These are phyloP conservation scores for Emmonsiellopsis sp. DNA, from an alignment of 2,329 filamentous ascomycete species.

Conservation along the genomic window DNA sequence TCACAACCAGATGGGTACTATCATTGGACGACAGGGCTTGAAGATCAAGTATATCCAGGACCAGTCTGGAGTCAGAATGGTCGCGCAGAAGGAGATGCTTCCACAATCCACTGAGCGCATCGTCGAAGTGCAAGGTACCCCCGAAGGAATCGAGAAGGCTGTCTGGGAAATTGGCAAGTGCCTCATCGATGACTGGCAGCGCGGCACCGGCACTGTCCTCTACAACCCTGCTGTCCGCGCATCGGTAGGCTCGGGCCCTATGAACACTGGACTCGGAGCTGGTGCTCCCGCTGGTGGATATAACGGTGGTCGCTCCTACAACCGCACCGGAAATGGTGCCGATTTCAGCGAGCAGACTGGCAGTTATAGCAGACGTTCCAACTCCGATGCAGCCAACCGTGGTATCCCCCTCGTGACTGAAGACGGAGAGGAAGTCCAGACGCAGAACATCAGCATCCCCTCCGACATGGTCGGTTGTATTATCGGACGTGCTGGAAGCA, in stretches of 20 bases:
- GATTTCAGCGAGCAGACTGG: constrained; percentile 83
- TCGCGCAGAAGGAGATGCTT: constrained; percentile 99
- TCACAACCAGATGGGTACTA: constrained; percentile 99
- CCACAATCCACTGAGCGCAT: constrained; percentile 97
- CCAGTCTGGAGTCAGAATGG: constrained; percentile 93
- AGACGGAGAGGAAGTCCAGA: constrained; percentile 95
- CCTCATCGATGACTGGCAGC: constrained; percentile 94
- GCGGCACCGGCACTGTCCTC: constrained; percentile 89
- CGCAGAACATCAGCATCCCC: constrained; percentile 98
- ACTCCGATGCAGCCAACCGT: constrained; percentile 69
- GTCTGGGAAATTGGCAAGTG: constrained; percentile 99
- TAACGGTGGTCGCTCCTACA: constrained; percentile 59
- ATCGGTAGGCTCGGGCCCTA: constrained; percentile 51
- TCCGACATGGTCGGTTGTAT: constrained; percentile 99
- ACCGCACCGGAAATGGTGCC: constrained; percentile 89
- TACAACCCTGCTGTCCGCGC: constrained; percentile 95
- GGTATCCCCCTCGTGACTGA: constrained; percentile 85
- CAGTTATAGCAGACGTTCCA: constrained; percentile 69
- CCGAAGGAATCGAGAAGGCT: constrained; percentile 90
- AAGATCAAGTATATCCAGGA: constrained; percentile 99
- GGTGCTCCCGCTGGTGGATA: constrained; percentile 42
- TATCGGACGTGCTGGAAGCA: constrained; percentile 87
- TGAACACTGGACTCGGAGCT: constrained; percentile 41
- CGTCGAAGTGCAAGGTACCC: constrained; percentile 90
- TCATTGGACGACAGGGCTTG: constrained; percentile 89